A percentile compares a stretch with the other conserved stretches of the same genome.
Evolutionary conservation across 148 eudicot species (phyloP).

Genomic region (Arbutus unedo): DNA sequence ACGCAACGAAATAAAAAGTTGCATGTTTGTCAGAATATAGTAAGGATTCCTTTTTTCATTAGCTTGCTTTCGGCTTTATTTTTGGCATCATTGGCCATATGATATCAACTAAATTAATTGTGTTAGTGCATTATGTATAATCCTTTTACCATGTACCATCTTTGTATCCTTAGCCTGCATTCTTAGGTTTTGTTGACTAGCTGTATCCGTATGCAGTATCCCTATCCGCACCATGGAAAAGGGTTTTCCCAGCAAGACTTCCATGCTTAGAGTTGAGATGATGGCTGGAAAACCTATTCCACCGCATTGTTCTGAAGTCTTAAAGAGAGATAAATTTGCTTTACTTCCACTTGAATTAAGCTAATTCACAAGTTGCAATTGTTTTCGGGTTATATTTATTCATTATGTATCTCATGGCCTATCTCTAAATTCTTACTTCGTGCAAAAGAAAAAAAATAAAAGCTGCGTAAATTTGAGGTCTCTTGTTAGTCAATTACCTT

Average conservation of each 20-base stretch:
- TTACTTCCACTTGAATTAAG: neutral
- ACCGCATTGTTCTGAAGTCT: neutral
- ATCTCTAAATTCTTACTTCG: neutral
- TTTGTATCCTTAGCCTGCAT: neutral
- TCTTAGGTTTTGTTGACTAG: neutral
- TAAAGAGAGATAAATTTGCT: neutral
- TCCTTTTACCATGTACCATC: neutral
- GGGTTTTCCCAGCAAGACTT: constrained; percentile 1
- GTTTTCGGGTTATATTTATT: neutral
- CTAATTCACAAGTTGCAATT: neutral
- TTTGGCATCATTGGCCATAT: neutral
- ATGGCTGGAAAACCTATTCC: neutral
- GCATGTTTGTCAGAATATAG: neutral
- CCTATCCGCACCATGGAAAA: neutral
- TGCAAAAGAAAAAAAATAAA: neutral
- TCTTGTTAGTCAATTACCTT: neutral
- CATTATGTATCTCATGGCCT: neutral
- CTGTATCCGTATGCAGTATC: neutral
- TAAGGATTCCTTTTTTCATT: neutral
- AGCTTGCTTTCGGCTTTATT: neutral
- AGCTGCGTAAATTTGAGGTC: neutral
- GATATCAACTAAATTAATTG: neutral
- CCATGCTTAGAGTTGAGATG: neutral
- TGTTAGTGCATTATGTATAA: neutral
- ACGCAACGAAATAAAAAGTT: neutral